A percentile compares a stretch with the other conserved stretches of the same genome.
Evolutionary conservation across 2,329 filamentous ascomycete genomes (phyloP).

Genomic region (Colletotrichum viniferum): DNA sequence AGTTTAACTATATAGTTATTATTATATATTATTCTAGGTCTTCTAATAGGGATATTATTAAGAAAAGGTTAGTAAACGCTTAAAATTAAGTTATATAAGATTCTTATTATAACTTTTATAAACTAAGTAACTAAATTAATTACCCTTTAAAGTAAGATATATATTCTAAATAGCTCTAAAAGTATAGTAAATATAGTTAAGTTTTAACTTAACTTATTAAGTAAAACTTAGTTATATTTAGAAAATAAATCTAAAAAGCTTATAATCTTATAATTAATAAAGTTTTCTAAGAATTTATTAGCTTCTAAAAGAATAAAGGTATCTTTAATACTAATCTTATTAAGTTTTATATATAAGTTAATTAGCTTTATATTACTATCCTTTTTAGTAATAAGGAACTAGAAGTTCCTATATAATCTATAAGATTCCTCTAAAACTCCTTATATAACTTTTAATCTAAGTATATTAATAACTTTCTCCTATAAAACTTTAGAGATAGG

Average conservation of each 20-base stretch:
- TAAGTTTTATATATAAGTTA: not conserved
- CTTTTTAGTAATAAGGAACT: not conserved
- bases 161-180: too few relatives aligned
- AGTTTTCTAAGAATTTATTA: not conserved
- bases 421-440: not conserved
- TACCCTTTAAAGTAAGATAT: too few relatives aligned
- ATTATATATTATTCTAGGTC: too few relatives aligned
- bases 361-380: not conserved
- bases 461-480: not conserved
- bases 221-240: too few relatives aligned
- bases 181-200: too few relatives aligned
- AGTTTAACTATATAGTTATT: too few relatives aligned
- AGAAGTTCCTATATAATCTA: not conserved
- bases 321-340: not conserved
- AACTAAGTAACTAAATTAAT: too few relatives aligned
- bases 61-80: too few relatives aligned
- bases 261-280: not conserved
- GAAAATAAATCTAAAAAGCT: not conserved
- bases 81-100: too few relatives aligned
- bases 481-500: not conserved
- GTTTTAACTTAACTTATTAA: too few relatives aligned
- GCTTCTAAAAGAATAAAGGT: not conserved
- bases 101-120: too few relatives aligned
- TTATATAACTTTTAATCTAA: not conserved
- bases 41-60: too few relatives aligned